Evolutionary conservation across 192 early-diverging fungal genomes (phyloP), one percentile per base, ranked within the genome.

Genomic region (Chytriomyces hyalinus): DNA sequence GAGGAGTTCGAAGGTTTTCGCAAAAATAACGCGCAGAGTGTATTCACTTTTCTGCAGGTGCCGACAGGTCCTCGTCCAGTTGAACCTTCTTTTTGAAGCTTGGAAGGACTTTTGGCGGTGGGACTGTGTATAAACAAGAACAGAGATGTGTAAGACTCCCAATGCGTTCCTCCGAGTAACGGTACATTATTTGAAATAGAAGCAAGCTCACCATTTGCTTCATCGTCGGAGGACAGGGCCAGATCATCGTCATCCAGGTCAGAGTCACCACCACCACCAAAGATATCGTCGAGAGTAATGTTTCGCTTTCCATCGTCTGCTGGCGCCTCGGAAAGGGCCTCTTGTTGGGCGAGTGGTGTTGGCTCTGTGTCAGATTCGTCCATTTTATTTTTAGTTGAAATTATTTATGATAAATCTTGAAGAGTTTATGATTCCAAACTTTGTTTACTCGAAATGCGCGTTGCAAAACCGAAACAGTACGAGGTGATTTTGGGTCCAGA

Each of bases 31-130:
- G 36, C 36, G 36, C 36, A 36, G 36, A 36, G 36, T 36, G 36
- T 36, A 36, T 36, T 36, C 36, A 36, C 36, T 36, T 36, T 36
- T 36, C 36, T 36, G 36, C 36, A 36, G 36, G 36, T 36, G 36
- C 36, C 36, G 36, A 36, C 36, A 36, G 36, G 36, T 36, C 36
- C 36, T 36, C 36, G 36, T 36, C 36, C 63, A 71, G 11, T 13
- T 78, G 61, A 4, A 48, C 61, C 50, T 77, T 80, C 61, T 86
- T 86, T 66, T 82, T 84, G 69, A 86, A 86, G 3, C 73, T 81
- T 28, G 82, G 81, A 17, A 84, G 63, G 28, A 36, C 17, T 15
- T 45, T 60, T 49, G 80, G 67, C 45, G 70, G 50, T 59, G 60
- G 70, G 50, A 60, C 61, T 49, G 13, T 17, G 26, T 15, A 61